Conservation (phyloP, 2,329 filamentous ascomycete genomes). For the Diaporthe caulivora region DNA sequence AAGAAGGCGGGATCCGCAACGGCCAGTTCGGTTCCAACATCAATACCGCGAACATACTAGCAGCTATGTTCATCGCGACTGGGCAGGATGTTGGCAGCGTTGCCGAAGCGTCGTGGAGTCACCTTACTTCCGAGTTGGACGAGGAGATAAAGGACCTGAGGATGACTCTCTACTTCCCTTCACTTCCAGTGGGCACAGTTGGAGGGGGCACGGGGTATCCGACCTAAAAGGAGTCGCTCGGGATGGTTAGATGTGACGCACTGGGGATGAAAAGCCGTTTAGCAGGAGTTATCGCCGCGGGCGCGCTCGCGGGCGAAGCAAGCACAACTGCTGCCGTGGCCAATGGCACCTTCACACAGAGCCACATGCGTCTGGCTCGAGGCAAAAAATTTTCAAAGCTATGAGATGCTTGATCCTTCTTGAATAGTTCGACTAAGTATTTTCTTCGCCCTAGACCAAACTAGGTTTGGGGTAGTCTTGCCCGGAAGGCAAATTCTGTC, state of each 20-base stretch:
- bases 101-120: not conserved
- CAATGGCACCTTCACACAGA: no score
- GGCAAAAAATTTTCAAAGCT: no score
- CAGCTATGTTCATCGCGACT: not conserved
- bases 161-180: not conserved
- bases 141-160: not conserved
- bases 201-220: not conserved
- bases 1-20: no score
- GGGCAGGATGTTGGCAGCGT: not conserved
- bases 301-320: no score
- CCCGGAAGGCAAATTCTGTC: no score
- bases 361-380: no score
- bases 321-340: no score
- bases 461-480: no score
- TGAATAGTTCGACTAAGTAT: no score
- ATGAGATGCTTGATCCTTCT: no score
- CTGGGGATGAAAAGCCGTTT: not conserved
- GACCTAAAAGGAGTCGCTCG: not conserved
- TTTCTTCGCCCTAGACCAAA: no score
- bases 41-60: not conserved
- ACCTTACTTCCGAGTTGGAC: not conserved
- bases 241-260: not conserved
- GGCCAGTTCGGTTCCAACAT: not conserved
- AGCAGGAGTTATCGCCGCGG: no score
- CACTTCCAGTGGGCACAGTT: not conserved